A percentile compares a stretch with the other conserved stretches of the same genome.
Evolutionary conservation across 1,284 basidiomycete species (phyloP).

Genomic region (Phellopilus nigrolimitatus): DNA sequence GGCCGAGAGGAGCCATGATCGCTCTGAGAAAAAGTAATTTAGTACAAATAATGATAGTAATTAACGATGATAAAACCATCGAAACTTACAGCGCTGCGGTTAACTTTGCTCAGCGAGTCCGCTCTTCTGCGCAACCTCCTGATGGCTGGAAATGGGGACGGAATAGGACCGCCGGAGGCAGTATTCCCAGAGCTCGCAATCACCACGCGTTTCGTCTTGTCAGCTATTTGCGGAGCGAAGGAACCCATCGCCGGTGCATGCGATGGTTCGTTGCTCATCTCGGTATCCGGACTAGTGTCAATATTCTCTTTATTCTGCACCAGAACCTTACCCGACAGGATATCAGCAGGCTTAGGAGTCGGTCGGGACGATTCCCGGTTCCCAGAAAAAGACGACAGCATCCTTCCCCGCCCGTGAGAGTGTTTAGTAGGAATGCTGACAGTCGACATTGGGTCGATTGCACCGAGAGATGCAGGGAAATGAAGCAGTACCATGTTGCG

Average conservation of each 20-base stretch:
- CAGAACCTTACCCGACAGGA: constrained; percentile 53
- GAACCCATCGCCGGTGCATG: constrained; percentile 16
- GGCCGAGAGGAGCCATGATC: constrained; percentile 28
- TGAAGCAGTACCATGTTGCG: constrained; percentile 68
- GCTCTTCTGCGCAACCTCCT: constrained; percentile 18
- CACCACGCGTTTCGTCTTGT: constrained; percentile 34
- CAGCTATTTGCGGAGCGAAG: constrained; percentile 3
- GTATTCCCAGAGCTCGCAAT: constrained; percentile 44
- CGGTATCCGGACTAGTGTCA: constrained; percentile 19
- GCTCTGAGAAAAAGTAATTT: constrained; percentile 36
- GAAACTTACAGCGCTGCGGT: constrained; percentile 19
- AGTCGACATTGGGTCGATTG: constrained; percentile 72
- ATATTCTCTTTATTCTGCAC: constrained; percentile 37
- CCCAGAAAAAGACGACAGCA: not conserved
- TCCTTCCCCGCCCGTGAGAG: constrained; percentile 33
- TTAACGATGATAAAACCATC: constrained; percentile 9
- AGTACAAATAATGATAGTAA: constrained; percentile 5
- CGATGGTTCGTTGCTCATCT: not conserved
- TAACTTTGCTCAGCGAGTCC: constrained; percentile 21
- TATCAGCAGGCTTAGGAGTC: constrained; percentile 58
- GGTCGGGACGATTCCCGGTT: not conserved
- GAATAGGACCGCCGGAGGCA: constrained; percentile 40
- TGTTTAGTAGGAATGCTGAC: constrained; percentile 48
- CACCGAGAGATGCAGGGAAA: constrained; percentile 53
- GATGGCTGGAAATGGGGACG: constrained; percentile 56